Evolutionary conservation across 352 stramenopile species (phyloP).

Genomic region (Pythium monospermum): DNA sequence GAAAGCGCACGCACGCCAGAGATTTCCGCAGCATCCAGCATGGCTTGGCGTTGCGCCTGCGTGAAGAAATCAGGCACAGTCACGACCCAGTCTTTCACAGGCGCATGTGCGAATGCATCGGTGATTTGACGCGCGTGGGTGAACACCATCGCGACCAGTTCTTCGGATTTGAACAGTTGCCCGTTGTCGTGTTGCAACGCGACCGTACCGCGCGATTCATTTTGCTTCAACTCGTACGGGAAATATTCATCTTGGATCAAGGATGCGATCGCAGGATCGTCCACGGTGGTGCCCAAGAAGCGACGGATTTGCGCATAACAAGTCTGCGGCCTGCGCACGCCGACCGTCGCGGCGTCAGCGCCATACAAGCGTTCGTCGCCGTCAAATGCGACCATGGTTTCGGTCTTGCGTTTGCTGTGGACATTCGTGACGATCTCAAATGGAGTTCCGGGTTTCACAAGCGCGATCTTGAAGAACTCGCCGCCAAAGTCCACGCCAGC

Average conservation of each 20-base stretch:
- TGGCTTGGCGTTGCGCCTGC: conserved; percentile 91
- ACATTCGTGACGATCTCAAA: conserved; percentile 98
- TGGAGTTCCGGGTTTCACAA: conserved; percentile 91
- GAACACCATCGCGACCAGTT: conserved; percentile 96
- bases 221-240: conserved; percentile 78
- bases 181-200: conserved; percentile 46
- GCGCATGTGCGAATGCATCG: conserved; percentile 54
- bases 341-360: conserved; percentile 89
- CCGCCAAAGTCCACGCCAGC: conserved; percentile 95
- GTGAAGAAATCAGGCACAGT: conserved; percentile 96
- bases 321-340: conserved; percentile 90
- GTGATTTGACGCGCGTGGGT: conserved; percentile 85
- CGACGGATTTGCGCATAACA: conserved; percentile 88
- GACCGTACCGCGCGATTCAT: conserved; percentile 68
- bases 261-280: conserved; percentile 61
- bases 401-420: conserved; percentile 97
- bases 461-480: conserved; percentile 85
- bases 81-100: conserved; percentile 93
- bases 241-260: conserved; percentile 73
- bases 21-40: conserved; percentile 94
- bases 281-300: conserved; percentile 82
- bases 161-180: conserved; percentile 88
- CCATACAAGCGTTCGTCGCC: conserved; percentile 93
- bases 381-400: conserved; percentile 91
- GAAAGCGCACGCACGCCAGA: conserved; percentile 94